Conservation (phyloP, 495 filamentous ascomycete species). For the Elaphomyces granulatus region DNA sequence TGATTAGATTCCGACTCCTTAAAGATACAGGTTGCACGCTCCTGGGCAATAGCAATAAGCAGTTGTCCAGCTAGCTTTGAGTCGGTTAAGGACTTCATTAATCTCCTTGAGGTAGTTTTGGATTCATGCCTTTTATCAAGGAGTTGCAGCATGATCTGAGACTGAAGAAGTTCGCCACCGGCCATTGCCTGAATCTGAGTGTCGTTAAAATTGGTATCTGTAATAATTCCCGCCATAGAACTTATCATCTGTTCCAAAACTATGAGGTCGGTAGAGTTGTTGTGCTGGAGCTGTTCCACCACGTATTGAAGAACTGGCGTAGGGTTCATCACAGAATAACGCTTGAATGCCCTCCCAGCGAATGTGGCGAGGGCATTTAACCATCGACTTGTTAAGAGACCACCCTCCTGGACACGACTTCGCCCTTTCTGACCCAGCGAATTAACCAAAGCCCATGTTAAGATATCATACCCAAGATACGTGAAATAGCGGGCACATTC, state of each 20-base stretch:
- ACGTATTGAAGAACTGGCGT: constrained; percentile 82
- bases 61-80: constrained; percentile 58
- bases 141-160: constrained; percentile 61
- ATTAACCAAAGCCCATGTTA: constrained; percentile 77
- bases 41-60: constrained; percentile 78
- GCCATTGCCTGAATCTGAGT: constrained; percentile 72
- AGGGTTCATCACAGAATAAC: constrained; percentile 66
- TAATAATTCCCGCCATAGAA: constrained; percentile 84
- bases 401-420: constrained; percentile 66
- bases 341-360: constrained; percentile 72
- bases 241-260: constrained; percentile 76
- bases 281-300: constrained; percentile 60
- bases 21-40: constrained; percentile 67
- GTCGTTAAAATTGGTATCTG: constrained; percentile 75
- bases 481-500: constrained; percentile 91
- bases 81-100: constrained; percentile 66
- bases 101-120: constrained; percentile 50
- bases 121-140: constrained; percentile 64
- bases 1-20: constrained; percentile 48
- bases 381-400: constrained; percentile 82
- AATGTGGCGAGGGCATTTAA: constrained; percentile 72
- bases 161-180: constrained; percentile 63
- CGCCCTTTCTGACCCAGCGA: constrained; percentile 59
- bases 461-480: constrained; percentile 77
- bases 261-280: constrained; percentile 74